Evolutionary conservation across 2,329 filamentous ascomycete genomes (phyloP), one percentile per base, ranked within the genome.

Genomic region (Escovopsis sp.): DNA sequence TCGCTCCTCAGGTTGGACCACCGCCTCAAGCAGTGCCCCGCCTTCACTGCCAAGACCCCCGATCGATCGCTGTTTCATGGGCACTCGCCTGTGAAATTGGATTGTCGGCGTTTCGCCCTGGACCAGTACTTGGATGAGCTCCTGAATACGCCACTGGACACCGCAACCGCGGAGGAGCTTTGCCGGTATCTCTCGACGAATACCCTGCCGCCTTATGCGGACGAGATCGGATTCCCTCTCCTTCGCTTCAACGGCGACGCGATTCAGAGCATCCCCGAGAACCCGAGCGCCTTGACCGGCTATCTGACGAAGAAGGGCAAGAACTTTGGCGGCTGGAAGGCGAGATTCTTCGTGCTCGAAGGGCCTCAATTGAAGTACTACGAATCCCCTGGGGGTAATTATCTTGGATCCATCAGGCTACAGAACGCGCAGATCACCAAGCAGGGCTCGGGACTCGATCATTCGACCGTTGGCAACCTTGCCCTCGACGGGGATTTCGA

Each of bases 311-410:
- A 98, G 62, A 75, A 83, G 46, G 90, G 90, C 33, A 98, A 98
- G 66, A 96, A 96, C 50, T 98, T 98, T 60, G 90, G 90, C 35
- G 90, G 90, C 33, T 98, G 90, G 90, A 98, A 98, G 58, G 87
- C 86, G 10, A 62, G 73, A 25, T 76, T 73, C 49, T 78, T 77
- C 48, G 59, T 73, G 16, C 61, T 75, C 11, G 69, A 74, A 35
- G 69, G 71, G 0, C 68, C 70, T n/a, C 57, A 63, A 8, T 49
- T 98, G 48, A 86, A 81, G 48, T 98, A 98, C 54, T 96, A 83
- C 48, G 90, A 98, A 57, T 75, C 80, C 2, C 86, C 85, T 3
- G 87, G 88, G 33, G 90, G 90, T 31, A 76, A 85, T 13, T 85
- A 94, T 53, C 63, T 96, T 27, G 90, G 90, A 3, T 88, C 85